These are phyloP conservation scores for Xylariales sp. DNA, from an alignment of 2,329 filamentous ascomycete species.

Conservation along the genomic window DNA sequence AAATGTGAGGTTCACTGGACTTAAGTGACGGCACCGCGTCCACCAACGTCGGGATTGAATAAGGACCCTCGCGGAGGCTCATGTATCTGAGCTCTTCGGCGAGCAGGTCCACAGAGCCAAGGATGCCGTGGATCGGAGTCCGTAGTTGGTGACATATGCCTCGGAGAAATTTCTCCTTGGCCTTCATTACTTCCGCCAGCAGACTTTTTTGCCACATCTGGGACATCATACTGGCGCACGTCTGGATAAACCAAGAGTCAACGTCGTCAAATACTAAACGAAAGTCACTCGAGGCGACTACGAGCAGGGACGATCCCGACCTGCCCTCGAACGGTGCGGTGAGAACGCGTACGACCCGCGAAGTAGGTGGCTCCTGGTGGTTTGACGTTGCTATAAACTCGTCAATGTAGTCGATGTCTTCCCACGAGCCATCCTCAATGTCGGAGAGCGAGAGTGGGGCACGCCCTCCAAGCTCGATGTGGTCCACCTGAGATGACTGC, in stretches of 20 bases:
- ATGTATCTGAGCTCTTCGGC: no score
- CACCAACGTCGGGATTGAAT: no score
- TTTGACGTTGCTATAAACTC: conserved; percentile 6
- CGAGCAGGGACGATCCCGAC: conserved; percentile 1
- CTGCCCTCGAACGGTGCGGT: conserved; percentile 5
- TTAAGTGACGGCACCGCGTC: no score
- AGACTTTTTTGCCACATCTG: conserved; percentile 31
- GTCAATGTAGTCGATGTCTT: conserved; percentile 5
- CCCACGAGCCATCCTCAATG: conserved; percentile 6
- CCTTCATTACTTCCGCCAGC: conserved; percentile 33
- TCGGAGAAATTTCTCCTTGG: conserved; percentile 39
- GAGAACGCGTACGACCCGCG: conserved; percentile 3
- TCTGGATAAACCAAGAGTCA: conserved; percentile 39
- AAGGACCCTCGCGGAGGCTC: no score
- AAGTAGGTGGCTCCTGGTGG: background rate
- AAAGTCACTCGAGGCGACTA: conserved; percentile 30
- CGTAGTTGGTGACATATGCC: conserved; percentile 42
- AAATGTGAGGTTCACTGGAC: background rate
- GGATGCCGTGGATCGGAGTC: conserved; percentile 43
- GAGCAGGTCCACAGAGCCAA: conserved; percentile 22
- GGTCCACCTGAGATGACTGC: background rate
- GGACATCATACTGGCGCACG: conserved; percentile 31
- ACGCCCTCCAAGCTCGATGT: conserved; percentile 2
- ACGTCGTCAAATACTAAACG: conserved; percentile 40
- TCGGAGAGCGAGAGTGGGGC: background rate